Evolutionary conservation across 2,329 filamentous ascomycete genomes (phyloP).

Genomic region (Emergomyces pasteurianus): DNA sequence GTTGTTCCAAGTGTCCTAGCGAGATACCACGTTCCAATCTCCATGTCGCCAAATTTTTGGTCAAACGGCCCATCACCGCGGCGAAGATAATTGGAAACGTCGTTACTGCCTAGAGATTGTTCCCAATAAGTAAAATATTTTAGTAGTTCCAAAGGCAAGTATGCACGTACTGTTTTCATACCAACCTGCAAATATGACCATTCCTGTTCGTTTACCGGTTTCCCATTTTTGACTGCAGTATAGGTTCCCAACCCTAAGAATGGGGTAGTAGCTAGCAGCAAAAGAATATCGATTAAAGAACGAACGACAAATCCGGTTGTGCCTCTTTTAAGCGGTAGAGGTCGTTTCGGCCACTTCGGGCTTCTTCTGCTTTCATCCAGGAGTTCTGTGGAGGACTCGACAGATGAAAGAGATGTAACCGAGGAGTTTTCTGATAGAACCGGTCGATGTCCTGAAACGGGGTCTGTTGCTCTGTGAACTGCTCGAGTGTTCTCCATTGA

Average conservation of each 20-base stretch:
- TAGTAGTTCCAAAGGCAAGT: not conserved
- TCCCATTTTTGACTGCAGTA: not conserved
- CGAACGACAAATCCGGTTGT: not conserved
- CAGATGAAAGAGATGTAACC: not conserved
- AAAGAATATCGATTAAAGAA: not conserved
- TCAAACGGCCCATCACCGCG: constrained; percentile 7
- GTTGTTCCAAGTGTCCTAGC: constrained; percentile 6
- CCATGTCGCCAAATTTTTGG: not conserved
- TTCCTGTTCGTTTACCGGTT: not conserved
- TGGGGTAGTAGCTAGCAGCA: not conserved
- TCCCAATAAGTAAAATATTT: not conserved
- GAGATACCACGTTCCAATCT: constrained; percentile 5
- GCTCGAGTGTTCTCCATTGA: not conserved
- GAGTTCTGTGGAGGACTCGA: not conserved
- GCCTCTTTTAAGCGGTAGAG: not conserved
- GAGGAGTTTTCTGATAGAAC: not conserved
- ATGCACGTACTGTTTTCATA: constrained; percentile 5
- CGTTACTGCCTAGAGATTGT: constrained; percentile 4
- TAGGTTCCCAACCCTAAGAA: constrained; percentile 4
- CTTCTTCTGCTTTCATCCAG: not conserved
- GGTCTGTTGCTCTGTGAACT: not conserved
- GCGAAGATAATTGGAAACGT: constrained; percentile 7
- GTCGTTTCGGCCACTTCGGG: not conserved
- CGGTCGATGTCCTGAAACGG: not conserved
- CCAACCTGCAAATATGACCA: constrained; percentile 1